phyloP scores from a whole-genome alignment of 176 grass and related monocot species.

The Pharus latifolius region DNA sequence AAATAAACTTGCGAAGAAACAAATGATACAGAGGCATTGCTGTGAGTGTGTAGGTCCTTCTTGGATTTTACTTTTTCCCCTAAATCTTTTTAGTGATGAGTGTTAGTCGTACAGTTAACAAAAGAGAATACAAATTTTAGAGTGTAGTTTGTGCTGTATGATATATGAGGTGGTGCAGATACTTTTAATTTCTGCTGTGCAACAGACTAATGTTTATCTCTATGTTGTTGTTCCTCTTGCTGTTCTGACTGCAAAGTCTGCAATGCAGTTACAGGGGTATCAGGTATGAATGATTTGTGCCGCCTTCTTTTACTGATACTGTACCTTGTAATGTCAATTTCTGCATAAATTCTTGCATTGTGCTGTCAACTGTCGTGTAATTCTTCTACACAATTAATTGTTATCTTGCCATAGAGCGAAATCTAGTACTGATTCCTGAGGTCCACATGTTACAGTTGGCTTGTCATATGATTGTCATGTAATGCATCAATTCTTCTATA shows the following conservation, averaged over 20 bases:
- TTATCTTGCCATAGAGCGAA: background rate
- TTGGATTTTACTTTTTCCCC: background rate
- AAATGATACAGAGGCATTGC: background rate
- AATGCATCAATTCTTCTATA: background rate
- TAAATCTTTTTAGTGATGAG: background rate
- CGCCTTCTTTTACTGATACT: background rate
- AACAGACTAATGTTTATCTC: background rate
- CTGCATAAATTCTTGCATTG: background rate
- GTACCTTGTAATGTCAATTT: too few species aligned
- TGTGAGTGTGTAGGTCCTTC: background rate
- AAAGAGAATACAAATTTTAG: background rate
- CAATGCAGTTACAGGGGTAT: background rate
- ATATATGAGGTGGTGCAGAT: background rate
- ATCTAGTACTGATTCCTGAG: background rate
- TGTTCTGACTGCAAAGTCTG: background rate
- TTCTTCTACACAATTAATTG: background rate
- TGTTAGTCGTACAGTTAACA: conserved; percentile 23
- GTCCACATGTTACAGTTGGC: background rate
- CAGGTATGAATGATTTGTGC: background rate
- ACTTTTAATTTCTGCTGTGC: conserved; percentile 1
- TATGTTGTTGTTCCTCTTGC: background rate
- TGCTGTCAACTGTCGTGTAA: background rate
- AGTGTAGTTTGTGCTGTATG: background rate
- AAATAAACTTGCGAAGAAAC: background rate
- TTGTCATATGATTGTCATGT: background rate